phyloP scores from a whole-genome alignment of 192 early-diverging fungal species.

The Backusella tuberculispora region DNA sequence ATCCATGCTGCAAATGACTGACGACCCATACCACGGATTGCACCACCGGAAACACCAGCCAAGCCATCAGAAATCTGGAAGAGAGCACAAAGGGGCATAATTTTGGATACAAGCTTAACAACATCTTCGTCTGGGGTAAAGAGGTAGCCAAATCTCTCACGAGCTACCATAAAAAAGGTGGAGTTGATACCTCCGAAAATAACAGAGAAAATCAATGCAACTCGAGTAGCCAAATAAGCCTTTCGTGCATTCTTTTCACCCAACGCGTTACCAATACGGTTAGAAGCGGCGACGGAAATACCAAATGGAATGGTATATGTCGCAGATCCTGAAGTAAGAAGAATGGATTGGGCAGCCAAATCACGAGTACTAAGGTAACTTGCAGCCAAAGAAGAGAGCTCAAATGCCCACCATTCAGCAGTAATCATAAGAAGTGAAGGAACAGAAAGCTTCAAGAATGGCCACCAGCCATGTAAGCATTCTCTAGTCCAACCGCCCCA shows the following conservation, averaged over 20 bases:
- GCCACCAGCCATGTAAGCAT: slow-evolving; percentile 62
- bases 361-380: slow-evolving; percentile 73
- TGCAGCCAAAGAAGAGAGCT: slow-evolving; percentile 71
- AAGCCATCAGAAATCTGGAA: slow-evolving; percentile 77
- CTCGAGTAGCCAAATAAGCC: slow-evolving; percentile 56
- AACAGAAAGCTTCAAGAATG: slow-evolving; percentile 70
- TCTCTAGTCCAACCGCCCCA: slow-evolving; percentile 90
- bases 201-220: slow-evolving; percentile 54
- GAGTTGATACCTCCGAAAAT: slow-evolving; percentile 60
- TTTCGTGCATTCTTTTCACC: slow-evolving; percentile 55
- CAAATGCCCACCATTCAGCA: slow-evolving; percentile 80
- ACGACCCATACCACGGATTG: slow-evolving; percentile 77
- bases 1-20: slow-evolving; percentile 67
- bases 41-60: slow-evolving; percentile 65
- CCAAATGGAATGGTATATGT: slow-evolving; percentile 81
- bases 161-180: slow-evolving; percentile 50
- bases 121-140: slow-evolving; percentile 75
- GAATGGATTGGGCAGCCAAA: slow-evolving; percentile 84
- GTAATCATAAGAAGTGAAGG: slow-evolving; percentile 83
- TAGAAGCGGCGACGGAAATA: slow-evolving; percentile 78
- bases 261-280: slow-evolving; percentile 79
- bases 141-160: slow-evolving; percentile 63
- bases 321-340: slow-evolving; percentile 73
- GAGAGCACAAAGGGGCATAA: slow-evolving; percentile 80
- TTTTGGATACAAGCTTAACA: slow-evolving; percentile 65